Base-by-base conservation (phyloP, 1,139 yeast genomes). In the Zhuliangozyma blackwelliae region DNA sequence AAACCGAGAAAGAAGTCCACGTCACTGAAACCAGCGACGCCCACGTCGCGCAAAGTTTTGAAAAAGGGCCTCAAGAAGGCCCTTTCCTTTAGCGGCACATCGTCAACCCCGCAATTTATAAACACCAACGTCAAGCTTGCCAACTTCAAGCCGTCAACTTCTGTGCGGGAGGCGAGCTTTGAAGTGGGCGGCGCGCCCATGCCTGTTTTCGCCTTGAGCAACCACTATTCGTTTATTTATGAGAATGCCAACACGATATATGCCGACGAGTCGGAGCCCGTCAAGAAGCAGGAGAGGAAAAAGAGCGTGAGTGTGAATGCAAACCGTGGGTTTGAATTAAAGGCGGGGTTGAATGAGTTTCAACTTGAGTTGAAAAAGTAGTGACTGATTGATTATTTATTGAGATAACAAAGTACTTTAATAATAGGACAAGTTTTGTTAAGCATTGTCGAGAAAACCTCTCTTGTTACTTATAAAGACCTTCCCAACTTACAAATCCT, bases 401-500 rank as follows among this genome's bases (percentile, higher is more conserved):
- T 16, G 16, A 16, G 16, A 16, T 16, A 4, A 16, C 16, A 16
- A 16, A 16, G n/a, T n/a, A n/a, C n/a, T n/a, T n/a, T n/a, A n/a
- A 16, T 16, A 16, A 3, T 16, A 16, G 16, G 16, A 16, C 16
- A 16, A 16, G 16, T 16, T n/a, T n/a, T n/a, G n/a, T n/a, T n/a
- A n/a, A n/a, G n/a, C n/a, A n/a, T n/a, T n/a, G n/a, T n/a, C n/a
- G n/a, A n/a, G n/a, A n/a, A n/a, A n/a, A n/a, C n/a, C n/a, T n/a
- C n/a, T n/a, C n/a, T n/a, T n/a, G n/a, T n/a, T n/a, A n/a, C n/a
- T n/a, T n/a, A n/a, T n/a, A n/a, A n/a, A n/a, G n/a, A n/a, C n/a
- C n/a, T n/a, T n/a, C n/a, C n/a, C 16, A 16, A 16, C 16, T 52
- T 56, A 67, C 57, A 69, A 67, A 49, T 69, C 73, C 52, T 69